Conservation (phyloP, 768 basidiomycete genomes). For the Mycena epipterygia region DNA sequence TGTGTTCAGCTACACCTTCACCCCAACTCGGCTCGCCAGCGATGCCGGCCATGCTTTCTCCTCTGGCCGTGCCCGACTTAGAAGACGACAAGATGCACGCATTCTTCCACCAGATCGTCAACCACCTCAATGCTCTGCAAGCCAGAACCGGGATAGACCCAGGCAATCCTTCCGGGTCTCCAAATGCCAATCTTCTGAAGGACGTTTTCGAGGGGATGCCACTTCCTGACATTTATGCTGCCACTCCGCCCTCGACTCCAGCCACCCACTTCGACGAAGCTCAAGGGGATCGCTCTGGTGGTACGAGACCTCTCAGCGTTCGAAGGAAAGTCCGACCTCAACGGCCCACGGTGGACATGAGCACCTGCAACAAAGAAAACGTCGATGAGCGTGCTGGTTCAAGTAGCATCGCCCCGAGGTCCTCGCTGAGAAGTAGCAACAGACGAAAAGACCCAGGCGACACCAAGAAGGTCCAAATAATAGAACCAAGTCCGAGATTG, state of each 20-base stretch:
- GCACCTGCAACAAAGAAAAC: constrained; percentile 72
- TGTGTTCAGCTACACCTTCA: constrained; percentile 38
- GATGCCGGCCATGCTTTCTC: constrained; percentile 54
- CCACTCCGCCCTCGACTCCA: constrained; percentile 35
- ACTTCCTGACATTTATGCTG: constrained; percentile 6
- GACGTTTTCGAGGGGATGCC: constrained; percentile 23
- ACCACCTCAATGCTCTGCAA: constrained; percentile 83
- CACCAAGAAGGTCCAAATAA: constrained; percentile 62
- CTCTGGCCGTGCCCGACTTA: constrained; percentile 74
- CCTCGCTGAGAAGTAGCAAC: constrained; percentile 57
- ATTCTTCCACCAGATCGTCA: constrained; percentile 89
- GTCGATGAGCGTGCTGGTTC: constrained; percentile 35
- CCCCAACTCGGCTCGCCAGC: constrained; percentile 40
- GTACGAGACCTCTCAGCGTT: constrained; percentile 62
- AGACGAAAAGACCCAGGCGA: constrained; percentile 36
- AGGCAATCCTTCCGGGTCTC: constrained; percentile 26
- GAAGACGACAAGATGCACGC: constrained; percentile 83
- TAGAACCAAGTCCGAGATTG: constrained; percentile 57
- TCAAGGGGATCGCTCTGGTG: constrained; percentile 26
- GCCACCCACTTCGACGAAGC: constrained; percentile 11
- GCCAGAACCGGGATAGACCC: constrained; percentile 54
- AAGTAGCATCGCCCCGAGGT: constrained; percentile 52
- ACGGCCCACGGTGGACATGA: constrained; percentile 40
- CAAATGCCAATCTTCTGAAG: constrained; percentile 31
- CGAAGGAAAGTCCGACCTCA: constrained; percentile 49